Percentiles rank a stretch among this genome's conserved stretches.
These are phyloP conservation scores for Xylariaceae sp. DNA, from an alignment of 2,329 filamentous ascomycete genomes.

Conservation along the genomic window DNA sequence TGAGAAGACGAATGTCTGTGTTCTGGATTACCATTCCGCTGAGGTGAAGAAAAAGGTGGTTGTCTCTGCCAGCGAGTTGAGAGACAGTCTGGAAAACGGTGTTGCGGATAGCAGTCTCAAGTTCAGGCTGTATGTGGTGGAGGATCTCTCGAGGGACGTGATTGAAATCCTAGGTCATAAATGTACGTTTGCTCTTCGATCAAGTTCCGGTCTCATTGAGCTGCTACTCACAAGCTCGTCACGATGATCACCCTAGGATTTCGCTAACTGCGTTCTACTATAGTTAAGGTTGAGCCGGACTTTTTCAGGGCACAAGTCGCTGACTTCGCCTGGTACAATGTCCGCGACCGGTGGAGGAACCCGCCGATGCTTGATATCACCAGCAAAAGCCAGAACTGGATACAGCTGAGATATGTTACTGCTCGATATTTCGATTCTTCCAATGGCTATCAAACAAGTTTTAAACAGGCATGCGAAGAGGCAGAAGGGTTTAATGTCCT, in stretches of 20 bases:
- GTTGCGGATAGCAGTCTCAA: background rate
- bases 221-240: background rate
- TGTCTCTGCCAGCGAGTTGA: background rate
- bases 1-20: conserved; percentile 14
- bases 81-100: background rate
- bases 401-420: conserved; percentile 27
- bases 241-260: background rate
- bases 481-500: conserved; percentile 24
- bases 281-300: conserved; percentile 22
- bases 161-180: conserved; percentile 20
- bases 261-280: background rate
- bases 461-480: conserved; percentile 13
- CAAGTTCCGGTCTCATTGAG: background rate
- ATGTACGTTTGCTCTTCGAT: conserved; percentile 7
- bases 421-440: conserved; percentile 25
- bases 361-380: conserved; percentile 26
- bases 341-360: conserved; percentile 28
- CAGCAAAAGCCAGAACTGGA: conserved; percentile 24
- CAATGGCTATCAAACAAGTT: conserved; percentile 2
- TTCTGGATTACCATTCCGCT: conserved; percentile 15
- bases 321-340: conserved; percentile 28
- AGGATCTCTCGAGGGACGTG: conserved; percentile 23
- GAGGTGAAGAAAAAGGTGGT: conserved; percentile 6
- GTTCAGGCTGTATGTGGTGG: conserved; percentile 21
- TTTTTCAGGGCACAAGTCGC: conserved; percentile 27